phyloP scores from a whole-genome alignment of 352 stramenopile species.

The Pythium phragmiticola region DNA sequence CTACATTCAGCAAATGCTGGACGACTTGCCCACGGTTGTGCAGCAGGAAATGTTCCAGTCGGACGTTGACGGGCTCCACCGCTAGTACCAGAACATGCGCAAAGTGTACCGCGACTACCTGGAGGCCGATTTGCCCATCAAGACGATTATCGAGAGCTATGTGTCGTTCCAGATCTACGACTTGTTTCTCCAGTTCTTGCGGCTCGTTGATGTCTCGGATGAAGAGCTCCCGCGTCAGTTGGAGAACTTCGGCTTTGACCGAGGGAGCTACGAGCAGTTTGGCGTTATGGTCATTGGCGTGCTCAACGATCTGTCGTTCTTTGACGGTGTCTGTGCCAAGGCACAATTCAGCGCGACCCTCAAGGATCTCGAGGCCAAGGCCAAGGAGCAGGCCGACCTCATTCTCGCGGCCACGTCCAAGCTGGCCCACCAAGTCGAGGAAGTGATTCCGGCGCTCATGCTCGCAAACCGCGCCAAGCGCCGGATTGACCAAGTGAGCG shows the following conservation, averaged over 20 bases:
- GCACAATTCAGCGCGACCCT: conserved; percentile 15
- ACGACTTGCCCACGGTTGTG: conserved; percentile 11
- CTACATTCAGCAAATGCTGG: conserved; percentile 9
- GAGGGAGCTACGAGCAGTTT: conserved; percentile 15
- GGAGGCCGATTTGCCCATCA: conserved; percentile 15
- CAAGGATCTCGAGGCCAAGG: conserved; percentile 16
- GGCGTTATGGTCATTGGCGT: conserved; percentile 12
- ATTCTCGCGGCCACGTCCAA: conserved; percentile 9
- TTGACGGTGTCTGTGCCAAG: conserved; percentile 18
- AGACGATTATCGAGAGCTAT: conserved; percentile 13
- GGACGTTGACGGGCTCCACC: conserved; percentile 8
- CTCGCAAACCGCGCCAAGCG: conserved; percentile 4
- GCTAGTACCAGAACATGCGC: conserved; percentile 20
- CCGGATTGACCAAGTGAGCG: not conserved
- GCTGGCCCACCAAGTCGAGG: conserved; percentile 16
- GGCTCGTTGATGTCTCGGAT: conserved; percentile 16
- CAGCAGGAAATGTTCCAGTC: conserved; percentile 18
- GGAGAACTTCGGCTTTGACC: conserved; percentile 10
- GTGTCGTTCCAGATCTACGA: conserved; percentile 18
- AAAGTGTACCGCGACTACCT: conserved; percentile 20
- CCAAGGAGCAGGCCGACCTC: conserved; percentile 13
- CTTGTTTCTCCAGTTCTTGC: conserved; percentile 16
- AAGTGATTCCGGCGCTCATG: conserved; percentile 16
- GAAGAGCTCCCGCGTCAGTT: conserved; percentile 11
- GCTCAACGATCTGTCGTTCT: conserved; percentile 18